Percentiles rank a stretch among this genome's conserved stretches.
These are phyloP conservation scores for Fusarium protoensiforme DNA, from an alignment of 2,329 filamentous ascomycete species.

Conservation along the genomic window DNA sequence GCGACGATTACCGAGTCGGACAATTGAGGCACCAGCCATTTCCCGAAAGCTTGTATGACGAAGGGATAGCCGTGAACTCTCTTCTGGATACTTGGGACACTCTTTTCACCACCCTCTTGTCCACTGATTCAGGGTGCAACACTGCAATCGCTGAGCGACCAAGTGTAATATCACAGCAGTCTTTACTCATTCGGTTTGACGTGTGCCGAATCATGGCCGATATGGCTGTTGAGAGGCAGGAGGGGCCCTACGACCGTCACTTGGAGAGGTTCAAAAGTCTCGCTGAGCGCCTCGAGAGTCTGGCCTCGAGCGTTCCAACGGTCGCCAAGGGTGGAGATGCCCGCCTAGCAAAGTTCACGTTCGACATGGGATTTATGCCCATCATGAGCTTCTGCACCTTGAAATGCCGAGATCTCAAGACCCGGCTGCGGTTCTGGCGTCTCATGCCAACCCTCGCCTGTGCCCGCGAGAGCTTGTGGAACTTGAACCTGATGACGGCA, in stretches of 20 bases:
- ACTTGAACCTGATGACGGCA: background rate
- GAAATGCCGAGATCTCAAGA: background rate
- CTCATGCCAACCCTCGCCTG: background rate
- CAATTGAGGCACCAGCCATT: background rate
- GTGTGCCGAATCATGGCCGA: background rate
- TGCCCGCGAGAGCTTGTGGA: slow-evolving; percentile 1
- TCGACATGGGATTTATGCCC: slow-evolving; percentile 6
- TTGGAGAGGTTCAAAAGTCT: background rate
- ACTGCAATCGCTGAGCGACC: background rate
- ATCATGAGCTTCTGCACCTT: background rate
- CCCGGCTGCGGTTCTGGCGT: background rate
- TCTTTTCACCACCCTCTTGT: background rate
- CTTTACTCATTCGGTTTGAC: background rate
- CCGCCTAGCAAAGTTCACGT: background rate
- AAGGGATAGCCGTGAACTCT: background rate
- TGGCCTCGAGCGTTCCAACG: background rate
- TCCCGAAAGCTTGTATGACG: background rate
- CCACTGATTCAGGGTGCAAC: background rate
- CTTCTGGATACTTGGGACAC: background rate
- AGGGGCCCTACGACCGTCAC: background rate
- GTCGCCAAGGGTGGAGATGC: background rate
- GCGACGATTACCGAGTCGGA: background rate
- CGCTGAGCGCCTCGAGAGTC: background rate
- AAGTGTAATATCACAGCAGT: background rate
- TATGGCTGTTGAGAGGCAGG: background rate